Base-by-base conservation (phyloP, 306 rosid species). In the Hippophae gyantsensis region DNA sequence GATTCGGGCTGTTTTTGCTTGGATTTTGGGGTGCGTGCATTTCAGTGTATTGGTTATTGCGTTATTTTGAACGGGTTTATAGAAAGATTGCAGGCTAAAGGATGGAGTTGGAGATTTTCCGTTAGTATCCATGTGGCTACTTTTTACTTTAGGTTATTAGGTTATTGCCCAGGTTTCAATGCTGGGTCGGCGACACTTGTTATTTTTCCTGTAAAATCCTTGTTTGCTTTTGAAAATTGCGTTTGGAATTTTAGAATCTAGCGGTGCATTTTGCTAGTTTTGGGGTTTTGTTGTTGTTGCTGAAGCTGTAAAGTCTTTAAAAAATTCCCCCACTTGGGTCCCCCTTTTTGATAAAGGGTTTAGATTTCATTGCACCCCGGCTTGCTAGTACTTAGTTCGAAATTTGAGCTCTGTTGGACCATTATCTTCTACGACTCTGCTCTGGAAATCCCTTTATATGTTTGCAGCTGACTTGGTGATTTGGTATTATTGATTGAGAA, bases 401-500 rank as follows among this genome's bases (percentile, higher is more conserved):
- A 63, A 52, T 64, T 42, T 55, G 66, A 58, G 69, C 70, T 74
- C 60, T 54, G 56, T 58, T 49, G 38, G 60, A 47, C 67, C 50
- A 55, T 52, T 56, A 62, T 59, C 38, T 27, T 27, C 38, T 27
- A 27, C 38, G 38, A 27, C 38, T 27, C 38, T 27, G 69, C 52
- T 13, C 57, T 53, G 55, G 13, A 23, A 41, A 53, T 52, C 10
- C 38, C 38, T 27, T 27, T 27, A 27, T 27, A 27, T 69, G 60
- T n/a, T 13, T 41, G 48, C 45, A 52, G 67, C 51, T 65, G 50
- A 68, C 52, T 65, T 47, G 73, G 64, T 43, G 38, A 60, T 46
- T n/a, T 70, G 50, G 50, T 71, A 49, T 66, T 52, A 70, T 74
- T 67, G 54, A 48, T 51, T 64, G 53, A 55, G 61, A 23, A 65